Percentiles rank a stretch among this genome's conserved stretches.
phyloP scores from a whole-genome alignment of 176 grass and related monocot genomes.

The Aegilops umbellulata region DNA sequence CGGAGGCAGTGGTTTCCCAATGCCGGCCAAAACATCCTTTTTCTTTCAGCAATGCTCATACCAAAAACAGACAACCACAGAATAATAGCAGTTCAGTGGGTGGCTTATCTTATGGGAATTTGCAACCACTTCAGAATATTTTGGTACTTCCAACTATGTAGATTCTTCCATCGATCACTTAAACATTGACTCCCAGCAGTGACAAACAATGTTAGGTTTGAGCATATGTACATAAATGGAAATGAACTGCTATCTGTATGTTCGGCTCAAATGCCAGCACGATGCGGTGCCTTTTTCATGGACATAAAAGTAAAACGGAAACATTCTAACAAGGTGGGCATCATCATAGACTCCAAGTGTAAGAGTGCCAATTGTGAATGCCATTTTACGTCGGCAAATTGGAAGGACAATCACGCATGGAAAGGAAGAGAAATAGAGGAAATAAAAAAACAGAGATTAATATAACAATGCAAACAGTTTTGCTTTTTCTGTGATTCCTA shows the following conservation, averaged over 20 bases:
- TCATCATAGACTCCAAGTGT: neutral
- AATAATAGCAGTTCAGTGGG: neutral
- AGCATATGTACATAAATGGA: constrained; percentile 15
- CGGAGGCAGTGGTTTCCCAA: neutral
- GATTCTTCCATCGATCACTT: neutral
- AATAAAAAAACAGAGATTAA: neutral
- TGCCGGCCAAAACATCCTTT: neutral
- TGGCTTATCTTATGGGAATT: neutral
- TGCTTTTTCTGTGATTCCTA: neutral
- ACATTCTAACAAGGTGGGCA: neutral
- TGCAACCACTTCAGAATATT: neutral
- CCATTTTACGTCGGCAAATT: neutral
- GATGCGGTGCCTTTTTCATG: neutral
- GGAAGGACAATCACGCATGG: constrained; percentile 24
- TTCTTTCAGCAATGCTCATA: neutral
- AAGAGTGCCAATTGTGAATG: neutral
- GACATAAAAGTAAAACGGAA: neutral
- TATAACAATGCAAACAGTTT: neutral
- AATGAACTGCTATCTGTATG: neutral
- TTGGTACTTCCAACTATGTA: neutral
- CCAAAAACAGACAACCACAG: neutral
- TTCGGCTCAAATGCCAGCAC: neutral
- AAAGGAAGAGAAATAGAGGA: neutral
- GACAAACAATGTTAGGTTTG: neutral
- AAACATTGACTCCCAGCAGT: neutral